phyloP scores from a whole-genome alignment of 163 green algal species.

The Chloromonas sp. region DNA sequence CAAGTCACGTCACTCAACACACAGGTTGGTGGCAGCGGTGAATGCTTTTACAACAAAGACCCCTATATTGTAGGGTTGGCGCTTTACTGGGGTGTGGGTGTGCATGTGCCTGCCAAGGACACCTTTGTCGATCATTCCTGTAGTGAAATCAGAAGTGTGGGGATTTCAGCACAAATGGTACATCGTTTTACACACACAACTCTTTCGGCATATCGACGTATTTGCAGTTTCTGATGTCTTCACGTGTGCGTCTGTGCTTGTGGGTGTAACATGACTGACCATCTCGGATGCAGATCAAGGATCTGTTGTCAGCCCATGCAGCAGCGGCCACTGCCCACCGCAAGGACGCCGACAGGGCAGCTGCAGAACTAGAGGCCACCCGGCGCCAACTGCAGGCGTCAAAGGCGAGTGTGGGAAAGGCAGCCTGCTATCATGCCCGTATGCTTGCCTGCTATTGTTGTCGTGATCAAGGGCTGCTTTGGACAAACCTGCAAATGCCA shows the following conservation, averaged over 20 bases:
- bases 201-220: no score
- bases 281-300: conserved; percentile 6
- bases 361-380: not conserved
- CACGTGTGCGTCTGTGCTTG: not conserved
- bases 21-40: not conserved
- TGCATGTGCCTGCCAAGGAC: not conserved
- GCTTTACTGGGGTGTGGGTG: not conserved
- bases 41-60: no score
- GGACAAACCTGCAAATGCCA: no score
- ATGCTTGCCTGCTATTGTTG: no score
- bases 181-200: no score
- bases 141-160: no score
- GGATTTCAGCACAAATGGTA: no score
- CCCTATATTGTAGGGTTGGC: no score
- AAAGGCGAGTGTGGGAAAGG: not conserved
- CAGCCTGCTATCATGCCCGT: no score
- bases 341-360: not conserved
- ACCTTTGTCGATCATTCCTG: no score
- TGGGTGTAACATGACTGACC: not conserved
- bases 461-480: no score
- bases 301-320: conserved; percentile 16
- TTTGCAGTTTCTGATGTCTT: not conserved
- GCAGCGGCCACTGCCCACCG: not conserved
- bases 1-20: conserved; percentile 1
- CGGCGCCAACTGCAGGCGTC: not conserved